Evolutionary conservation across 208 protist genomes (phyloP), one percentile per base, ranked within the genome.

Genomic region (Angomonas deanei): DNA sequence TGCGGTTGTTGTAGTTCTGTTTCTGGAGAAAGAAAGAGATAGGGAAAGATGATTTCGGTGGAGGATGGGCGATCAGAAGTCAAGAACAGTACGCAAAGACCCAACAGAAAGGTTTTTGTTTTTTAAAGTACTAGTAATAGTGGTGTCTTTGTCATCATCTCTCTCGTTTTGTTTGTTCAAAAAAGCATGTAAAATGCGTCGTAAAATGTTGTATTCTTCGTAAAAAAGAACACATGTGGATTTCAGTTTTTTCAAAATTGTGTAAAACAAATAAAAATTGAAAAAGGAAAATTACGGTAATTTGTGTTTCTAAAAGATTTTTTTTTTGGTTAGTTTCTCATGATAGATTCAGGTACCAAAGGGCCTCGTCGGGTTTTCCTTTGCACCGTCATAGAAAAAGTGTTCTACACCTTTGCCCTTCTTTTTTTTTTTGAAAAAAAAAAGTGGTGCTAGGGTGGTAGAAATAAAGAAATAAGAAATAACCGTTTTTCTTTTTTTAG

Each of bases 391-490:
- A 65, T 56, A 65, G 17, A 53, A 57, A 58, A 58, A n/a, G n/a
- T n/a, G n/a, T n/a, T n/a, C n/a, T n/a, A n/a, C n/a, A n/a, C n/a
- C n/a, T n/a, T n/a, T n/a, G n/a, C n/a, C 6, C 11, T 55, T 3
- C 2, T 56, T 55, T 5, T 49, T 49, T 59, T 64, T 55, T 34
- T 64, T 64, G 48, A 66, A 61, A 36, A 31, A 31, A 63, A 38
- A 67, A 6, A 70, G 46, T 62, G 63, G 63, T 28, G 8, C 62
- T 48, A 60, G 58, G 28, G 3, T 56, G 50, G 10, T 8, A 57
- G 54, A 64, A 55, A 57, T 27, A 66, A 57, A 48, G 31, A 66
- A 66, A 36, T 47, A 53, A 33, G 57, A 15, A 30, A 30, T n/a
- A 49, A 55, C 15, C 23, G 21, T 17, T 65, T 11, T 30, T 60